Evolutionary conservation across 768 basidiomycete species (phyloP).

Genomic region (Leccinum variicolor): DNA sequence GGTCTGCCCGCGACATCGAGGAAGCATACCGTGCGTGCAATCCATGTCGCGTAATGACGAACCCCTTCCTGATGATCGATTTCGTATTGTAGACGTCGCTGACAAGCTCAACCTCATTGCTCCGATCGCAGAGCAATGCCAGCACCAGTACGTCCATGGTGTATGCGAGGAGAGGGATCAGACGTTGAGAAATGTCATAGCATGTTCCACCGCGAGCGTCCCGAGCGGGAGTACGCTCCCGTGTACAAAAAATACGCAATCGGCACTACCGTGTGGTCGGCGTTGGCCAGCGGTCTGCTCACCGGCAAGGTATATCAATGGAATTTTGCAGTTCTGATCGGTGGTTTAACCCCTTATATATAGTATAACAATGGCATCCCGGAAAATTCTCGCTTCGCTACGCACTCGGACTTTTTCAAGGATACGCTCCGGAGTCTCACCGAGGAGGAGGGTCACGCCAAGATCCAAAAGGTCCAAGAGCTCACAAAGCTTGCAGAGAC

Average conservation of each 20-base stretch:
- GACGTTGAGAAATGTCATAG: conserved; percentile 23
- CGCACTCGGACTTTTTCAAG: conserved; percentile 45
- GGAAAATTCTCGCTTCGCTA: conserved; percentile 47
- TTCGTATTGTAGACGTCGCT: conserved; percentile 40
- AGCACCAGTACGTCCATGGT: conserved; percentile 36
- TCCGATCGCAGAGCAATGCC: conserved; percentile 53
- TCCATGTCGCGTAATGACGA: neutral
- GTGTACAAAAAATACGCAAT: conserved; percentile 45
- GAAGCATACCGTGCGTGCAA: conserved; percentile 36
- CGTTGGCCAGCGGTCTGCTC: conserved; percentile 51
- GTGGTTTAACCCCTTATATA: neutral
- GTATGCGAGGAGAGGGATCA: neutral
- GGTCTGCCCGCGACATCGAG: conserved; percentile 50
- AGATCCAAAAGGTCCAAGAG: conserved; percentile 48
- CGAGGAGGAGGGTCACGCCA: conserved; percentile 39
- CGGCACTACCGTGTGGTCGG: conserved; percentile 53
- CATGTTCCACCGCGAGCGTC: conserved; percentile 50
- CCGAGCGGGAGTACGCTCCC: conserved; percentile 51
- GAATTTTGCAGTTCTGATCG: neutral
- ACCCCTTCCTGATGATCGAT: neutral
- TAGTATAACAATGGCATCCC: conserved; percentile 53
- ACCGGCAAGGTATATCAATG: conserved; percentile 46
- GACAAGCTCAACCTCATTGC: conserved; percentile 46
- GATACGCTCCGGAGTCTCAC: conserved; percentile 42
- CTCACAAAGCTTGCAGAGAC: conserved; percentile 44